Evolutionary conservation across 805 yeast genomes (phyloP).

Genomic region (Candida boidinii): DNA sequence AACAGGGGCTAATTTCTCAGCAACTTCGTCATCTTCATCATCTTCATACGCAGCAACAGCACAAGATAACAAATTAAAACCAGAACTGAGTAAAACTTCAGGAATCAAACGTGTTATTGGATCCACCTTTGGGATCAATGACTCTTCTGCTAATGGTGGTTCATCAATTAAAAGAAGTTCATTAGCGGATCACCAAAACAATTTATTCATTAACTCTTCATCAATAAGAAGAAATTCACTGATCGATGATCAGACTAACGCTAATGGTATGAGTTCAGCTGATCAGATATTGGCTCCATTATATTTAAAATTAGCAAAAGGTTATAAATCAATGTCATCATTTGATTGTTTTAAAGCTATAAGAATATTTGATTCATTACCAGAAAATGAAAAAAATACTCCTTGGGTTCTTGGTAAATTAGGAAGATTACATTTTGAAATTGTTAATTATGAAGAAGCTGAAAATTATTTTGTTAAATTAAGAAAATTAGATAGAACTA

Average conservation of each 20-base stretch:
- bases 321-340: conserved; percentile 47
- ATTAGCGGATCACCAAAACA: neutral
- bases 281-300: conserved; percentile 38
- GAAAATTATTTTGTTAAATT: conserved; percentile 54
- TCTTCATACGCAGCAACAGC: conserved; percentile 4
- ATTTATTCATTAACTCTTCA: conserved; percentile 2
- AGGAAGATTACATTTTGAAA: conserved; percentile 80
- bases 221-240: conserved; percentile 1
- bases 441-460: conserved; percentile 75
- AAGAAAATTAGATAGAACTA: conserved; percentile 63
- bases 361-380: conserved; percentile 54
- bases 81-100: conserved; percentile 9
- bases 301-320: conserved; percentile 49
- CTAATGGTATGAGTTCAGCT: conserved; percentile 2
- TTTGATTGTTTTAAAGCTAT: conserved; percentile 81
- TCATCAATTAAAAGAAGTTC: too few species aligned
- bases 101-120: conserved; percentile 18
- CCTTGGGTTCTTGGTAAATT: conserved; percentile 81
- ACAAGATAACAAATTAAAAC: conserved; percentile 1
- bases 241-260: neutral
- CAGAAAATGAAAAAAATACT: conserved; percentile 53
- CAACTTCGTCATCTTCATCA: conserved; percentile 2
- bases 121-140: conserved; percentile 14
- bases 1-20: conserved; percentile 2
- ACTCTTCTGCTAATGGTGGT: too few species aligned